phyloP scores from a whole-genome alignment of 179 eudicot species.

The Nepenthes alata region DNA sequence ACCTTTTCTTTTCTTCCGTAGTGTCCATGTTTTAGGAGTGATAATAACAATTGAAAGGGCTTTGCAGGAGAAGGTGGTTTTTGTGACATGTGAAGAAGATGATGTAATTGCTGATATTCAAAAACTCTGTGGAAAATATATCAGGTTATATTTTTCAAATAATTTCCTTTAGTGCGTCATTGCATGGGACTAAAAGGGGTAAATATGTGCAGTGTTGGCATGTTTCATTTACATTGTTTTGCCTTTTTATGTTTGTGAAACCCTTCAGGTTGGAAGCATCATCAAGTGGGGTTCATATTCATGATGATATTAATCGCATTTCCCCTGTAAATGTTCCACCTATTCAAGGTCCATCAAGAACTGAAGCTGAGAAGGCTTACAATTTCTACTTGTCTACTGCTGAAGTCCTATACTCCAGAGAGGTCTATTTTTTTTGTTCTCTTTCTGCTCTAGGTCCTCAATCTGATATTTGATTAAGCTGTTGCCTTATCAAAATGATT shows the following conservation, averaged over 20 bases:
- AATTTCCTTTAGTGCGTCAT: not conserved
- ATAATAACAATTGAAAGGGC: conserved; percentile 4
- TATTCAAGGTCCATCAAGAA: too few relatives aligned
- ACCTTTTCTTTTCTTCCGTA: not conserved
- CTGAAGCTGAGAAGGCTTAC: too few relatives aligned
- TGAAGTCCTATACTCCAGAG: conserved; percentile 16
- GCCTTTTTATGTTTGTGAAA: conserved; percentile 1
- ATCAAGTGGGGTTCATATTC: conserved; percentile 52
- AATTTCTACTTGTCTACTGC: conserved; percentile 15
- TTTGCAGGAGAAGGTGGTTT: conserved; percentile 88
- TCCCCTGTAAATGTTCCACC: conserved; percentile 21
- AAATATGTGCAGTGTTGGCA: not conserved
- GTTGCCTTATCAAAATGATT: not conserved
- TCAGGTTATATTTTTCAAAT: conserved; percentile 40
- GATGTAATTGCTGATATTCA: conserved; percentile 41
- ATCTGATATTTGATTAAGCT: not conserved
- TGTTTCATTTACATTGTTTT: not conserved
- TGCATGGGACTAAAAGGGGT: too few relatives aligned
- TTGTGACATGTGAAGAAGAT: conserved; percentile 93
- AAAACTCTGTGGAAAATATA: conserved; percentile 54
- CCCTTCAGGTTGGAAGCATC: conserved; percentile 78
- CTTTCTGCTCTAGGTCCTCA: not conserved
- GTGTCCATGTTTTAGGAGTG: not conserved
- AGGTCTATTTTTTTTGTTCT: conserved; percentile 28
- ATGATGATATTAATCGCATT: conserved; percentile 12